Base-by-base conservation (phyloP, 1,139 yeast genomes). In the Debaryomyces fabryi region DNA sequence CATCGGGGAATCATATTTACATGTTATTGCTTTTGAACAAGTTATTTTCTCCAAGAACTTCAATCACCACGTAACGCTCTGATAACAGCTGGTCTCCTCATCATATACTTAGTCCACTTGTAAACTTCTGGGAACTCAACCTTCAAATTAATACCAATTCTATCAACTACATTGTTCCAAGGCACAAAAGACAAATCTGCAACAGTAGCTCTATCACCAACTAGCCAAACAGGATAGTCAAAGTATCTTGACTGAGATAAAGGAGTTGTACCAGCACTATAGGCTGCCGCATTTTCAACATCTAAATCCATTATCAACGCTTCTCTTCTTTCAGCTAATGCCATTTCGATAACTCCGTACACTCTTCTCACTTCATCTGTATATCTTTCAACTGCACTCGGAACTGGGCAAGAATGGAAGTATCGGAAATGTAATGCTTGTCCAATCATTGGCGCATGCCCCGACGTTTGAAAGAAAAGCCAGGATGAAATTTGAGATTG, bases 371-470 rank as follows among this genome's bases (percentile, higher is more conserved):
- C 97, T 69, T 92, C 98, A 58, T 90, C 96, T 1, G 91, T 86
- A 67, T 92, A 92, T 61, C 97, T 78, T 59, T 88, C 96, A 32
- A 91, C 88, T 2, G 97, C 97, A 54, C 91, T 83, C 16, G 93
- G 90, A 3, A 92, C 90, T 50, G 86, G 87, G 51, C 88, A 87
- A 6, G 93, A 81, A 67, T 92, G 97, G 76, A 91, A 91, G 67
- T 88, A 89, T 59, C 93, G 78, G 73, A 92, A 92, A 74, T 92
- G 97, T 58, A 91, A 78, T 3, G 97, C 97, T 67, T 92, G 98
- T 21, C 98, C 98, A 60, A 92, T 89, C 96, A 92, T 92, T 24
- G 97, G 97, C 0, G 97, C 96, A 65, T 91, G 97, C 12, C 97
- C 97, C 12, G 96, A 86, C 3, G 97, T 90, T 69, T 92, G 97